Conservation (phyloP, 1,284 basidiomycete species). For the Megacollybia platyphylla region DNA sequence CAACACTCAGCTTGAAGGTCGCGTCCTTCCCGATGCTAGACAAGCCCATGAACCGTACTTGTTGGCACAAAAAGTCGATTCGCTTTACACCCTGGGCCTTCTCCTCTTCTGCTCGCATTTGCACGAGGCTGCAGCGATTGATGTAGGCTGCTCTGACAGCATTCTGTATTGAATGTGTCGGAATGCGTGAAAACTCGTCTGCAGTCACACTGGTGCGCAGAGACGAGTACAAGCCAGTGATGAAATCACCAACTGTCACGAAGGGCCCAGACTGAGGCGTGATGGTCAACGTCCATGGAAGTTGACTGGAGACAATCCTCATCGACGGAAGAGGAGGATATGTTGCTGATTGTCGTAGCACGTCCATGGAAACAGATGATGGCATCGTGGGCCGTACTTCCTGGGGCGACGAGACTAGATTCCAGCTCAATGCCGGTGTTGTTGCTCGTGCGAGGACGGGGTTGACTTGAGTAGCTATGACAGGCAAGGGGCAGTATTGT, state of each 20-base stretch:
- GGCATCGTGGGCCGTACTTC: conserved; percentile 2
- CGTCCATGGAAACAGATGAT: not conserved
- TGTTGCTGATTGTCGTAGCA: conserved; percentile 8
- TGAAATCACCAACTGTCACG: conserved; percentile 8
- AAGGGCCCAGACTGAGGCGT: not conserved
- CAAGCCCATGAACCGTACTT: conserved; percentile 10
- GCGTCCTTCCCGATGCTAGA: conserved; percentile 7
- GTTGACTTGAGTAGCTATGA: conserved; percentile 5
- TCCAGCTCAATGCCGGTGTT: conserved; percentile 6
- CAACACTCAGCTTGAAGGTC: conserved; percentile 9
- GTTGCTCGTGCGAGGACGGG: conserved; percentile 5
- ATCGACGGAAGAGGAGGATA: not conserved
- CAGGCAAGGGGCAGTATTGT: conserved; percentile 5
- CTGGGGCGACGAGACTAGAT: conserved; percentile 9
- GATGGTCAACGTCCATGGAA: conserved; percentile 7
- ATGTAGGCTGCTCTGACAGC: conserved; percentile 4
- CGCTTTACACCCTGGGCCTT: conserved; percentile 12
- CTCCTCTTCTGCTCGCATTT: conserved; percentile 5
- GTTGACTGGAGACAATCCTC: not conserved
- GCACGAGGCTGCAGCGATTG: conserved; percentile 2
- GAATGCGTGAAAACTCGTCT: conserved; percentile 4
- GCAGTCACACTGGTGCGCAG: conserved; percentile 3
- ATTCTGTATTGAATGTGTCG: conserved; percentile 2
- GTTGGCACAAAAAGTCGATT: conserved; percentile 11
- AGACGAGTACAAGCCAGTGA: conserved; percentile 7